These are phyloP conservation scores for Gaeumannomyces sp. DNA, from an alignment of 2,329 filamentous ascomycete species.

Conservation along the genomic window DNA sequence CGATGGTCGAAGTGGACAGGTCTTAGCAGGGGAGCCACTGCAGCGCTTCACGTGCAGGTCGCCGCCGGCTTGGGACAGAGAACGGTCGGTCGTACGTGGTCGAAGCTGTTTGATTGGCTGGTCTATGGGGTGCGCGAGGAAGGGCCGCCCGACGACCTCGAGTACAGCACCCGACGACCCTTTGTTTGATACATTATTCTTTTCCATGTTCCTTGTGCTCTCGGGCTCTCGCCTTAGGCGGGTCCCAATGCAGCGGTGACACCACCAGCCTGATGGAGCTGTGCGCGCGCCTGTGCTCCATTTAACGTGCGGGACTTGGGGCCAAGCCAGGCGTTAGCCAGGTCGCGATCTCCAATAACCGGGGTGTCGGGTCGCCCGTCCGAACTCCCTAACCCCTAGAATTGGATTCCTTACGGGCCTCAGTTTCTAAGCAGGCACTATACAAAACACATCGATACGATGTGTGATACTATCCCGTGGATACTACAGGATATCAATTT, in stretches of 20 bases:
- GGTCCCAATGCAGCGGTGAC: not conserved
- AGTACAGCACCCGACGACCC: not conserved
- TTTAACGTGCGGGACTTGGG: not conserved
- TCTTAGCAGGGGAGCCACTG: not conserved
- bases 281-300: too few species aligned
- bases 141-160: not conserved
- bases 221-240: not conserved
- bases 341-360: not conserved
- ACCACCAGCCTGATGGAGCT: not conserved
- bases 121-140: not conserved
- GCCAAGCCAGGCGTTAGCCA: not conserved
- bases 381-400: not conserved
- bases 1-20: not conserved
- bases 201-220: not conserved
- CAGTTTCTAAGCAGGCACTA: too few species aligned
- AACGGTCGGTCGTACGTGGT: not conserved
- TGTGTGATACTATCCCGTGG: too few species aligned
- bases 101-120: not conserved
- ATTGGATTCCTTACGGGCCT: not conserved
- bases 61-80: not conserved
- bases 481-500: too few species aligned
- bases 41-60: not conserved
- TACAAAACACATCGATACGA: too few species aligned
- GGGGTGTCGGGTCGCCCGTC: not conserved
- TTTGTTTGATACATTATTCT: not conserved